phyloP scores from a whole-genome alignment of 208 protist genomes.

The Leishmania major region DNA sequence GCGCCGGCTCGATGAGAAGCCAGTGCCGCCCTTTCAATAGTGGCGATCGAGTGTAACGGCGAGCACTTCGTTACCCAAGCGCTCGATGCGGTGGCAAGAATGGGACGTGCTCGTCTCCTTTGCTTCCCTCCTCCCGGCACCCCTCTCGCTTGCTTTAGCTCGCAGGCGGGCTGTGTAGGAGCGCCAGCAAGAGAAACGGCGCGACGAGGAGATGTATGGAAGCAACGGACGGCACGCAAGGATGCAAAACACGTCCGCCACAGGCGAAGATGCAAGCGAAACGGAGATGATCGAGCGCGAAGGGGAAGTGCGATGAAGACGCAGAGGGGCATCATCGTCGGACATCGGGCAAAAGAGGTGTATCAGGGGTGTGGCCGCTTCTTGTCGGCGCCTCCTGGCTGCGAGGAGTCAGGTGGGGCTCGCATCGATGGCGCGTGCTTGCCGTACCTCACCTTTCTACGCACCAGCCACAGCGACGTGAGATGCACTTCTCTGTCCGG shows the following conservation, averaged over 20 bases:
- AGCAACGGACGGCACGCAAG: neutral
- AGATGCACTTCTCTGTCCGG: no score
- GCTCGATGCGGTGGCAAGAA: neutral
- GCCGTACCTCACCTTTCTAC: neutral
- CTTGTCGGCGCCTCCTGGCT: neutral
- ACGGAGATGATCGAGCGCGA: neutral
- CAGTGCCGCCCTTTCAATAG: constrained; percentile 70
- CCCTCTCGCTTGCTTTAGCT: neutral
- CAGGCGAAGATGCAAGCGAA: neutral
- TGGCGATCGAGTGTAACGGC: neutral
- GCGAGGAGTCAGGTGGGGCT: neutral
- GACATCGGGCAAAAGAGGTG: neutral
- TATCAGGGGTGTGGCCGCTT: neutral
- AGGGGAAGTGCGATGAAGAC: neutral
- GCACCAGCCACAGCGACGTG: neutral
- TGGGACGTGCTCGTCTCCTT: neutral
- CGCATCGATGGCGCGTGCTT: neutral
- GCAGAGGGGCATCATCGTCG: neutral
- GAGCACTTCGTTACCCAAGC: neutral
- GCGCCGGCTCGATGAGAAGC: constrained; percentile 61
- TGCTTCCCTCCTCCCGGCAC: neutral
- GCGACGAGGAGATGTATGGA: neutral
- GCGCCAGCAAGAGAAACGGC: neutral
- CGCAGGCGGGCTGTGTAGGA: neutral
- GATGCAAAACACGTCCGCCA: neutral